Percentiles rank a stretch among this genome's conserved stretches.
phyloP scores from a whole-genome alignment of 2,329 filamentous ascomycete genomes.

The Aspergillus latus region DNA sequence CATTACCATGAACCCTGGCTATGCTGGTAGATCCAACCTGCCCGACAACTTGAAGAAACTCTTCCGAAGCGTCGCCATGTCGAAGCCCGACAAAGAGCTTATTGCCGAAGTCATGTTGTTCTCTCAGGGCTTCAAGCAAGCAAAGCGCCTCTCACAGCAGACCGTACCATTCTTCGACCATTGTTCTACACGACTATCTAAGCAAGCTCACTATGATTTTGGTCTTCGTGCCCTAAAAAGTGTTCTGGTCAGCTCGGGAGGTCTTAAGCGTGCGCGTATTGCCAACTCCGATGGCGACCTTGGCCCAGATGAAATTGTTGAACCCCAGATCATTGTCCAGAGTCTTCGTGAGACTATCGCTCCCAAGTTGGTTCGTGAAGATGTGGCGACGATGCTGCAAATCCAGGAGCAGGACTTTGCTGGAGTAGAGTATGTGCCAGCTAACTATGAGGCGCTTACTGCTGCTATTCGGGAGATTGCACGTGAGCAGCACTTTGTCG shows the following conservation, averaged over 20 bases:
- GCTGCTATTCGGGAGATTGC: slow-evolving; percentile 80
- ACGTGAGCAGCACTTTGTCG: slow-evolving; percentile 78
- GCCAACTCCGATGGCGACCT: slow-evolving; percentile 56
- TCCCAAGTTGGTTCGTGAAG: slow-evolving; percentile 88
- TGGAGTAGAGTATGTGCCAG: slow-evolving; percentile 87
- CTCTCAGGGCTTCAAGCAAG: slow-evolving; percentile 97
- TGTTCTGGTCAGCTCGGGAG: slow-evolving; percentile 95
- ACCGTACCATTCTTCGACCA: slow-evolving; percentile 98
- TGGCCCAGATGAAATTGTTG: slow-evolving; percentile 70
- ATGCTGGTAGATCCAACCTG: slow-evolving; percentile 94
- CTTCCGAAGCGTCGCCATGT: slow-evolving; percentile 99
- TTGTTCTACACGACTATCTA: slow-evolving; percentile 77
- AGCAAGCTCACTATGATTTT: slow-evolving; percentile 99
- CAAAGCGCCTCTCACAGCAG: slow-evolving; percentile 88
- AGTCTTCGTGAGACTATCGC: slow-evolving; percentile 98
- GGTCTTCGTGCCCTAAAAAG: slow-evolving; percentile 97
- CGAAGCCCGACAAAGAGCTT: slow-evolving; percentile 98
- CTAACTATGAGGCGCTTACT: slow-evolving; percentile 76
- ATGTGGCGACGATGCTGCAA: slow-evolving; percentile 81
- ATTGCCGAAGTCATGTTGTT: slow-evolving; percentile 99
- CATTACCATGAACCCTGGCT: slow-evolving; percentile 99
- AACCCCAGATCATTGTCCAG: slow-evolving; percentile 97
- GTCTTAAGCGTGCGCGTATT: slow-evolving; percentile 83
- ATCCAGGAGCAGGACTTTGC: slow-evolving; percentile 89
- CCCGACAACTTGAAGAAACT: slow-evolving; percentile 99